Base-by-base conservation (phyloP, 495 filamentous ascomycete genomes). In the Cladorrhinum samala region DNA sequence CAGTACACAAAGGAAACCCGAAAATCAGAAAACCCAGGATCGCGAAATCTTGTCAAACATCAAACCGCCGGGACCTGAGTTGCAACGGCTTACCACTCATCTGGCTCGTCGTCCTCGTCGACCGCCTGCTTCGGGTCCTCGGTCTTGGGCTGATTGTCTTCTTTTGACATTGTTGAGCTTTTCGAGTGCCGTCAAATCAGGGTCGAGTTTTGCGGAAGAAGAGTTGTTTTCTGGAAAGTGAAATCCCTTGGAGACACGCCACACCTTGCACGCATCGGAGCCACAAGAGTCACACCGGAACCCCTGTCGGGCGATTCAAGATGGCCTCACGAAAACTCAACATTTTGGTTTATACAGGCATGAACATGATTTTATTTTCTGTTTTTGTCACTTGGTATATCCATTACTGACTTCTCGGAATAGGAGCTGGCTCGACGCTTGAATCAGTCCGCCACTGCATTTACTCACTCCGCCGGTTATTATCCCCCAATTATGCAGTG, bases 401-500 rank as follows among this genome's bases (percentile, higher is more conserved):
- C 46, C 47, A 27, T 54, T 5, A 25, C 56, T 33, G 52, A 49
- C 58, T 19, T 20, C 9, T 30, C 9, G 25, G 7, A 37, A 24
- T 46, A 95, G 91, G 91, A 52, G 82, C 82, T 60, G 93, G 93
- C 48, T 87, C 85, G 36, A 94, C 92, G 5, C 74, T 86, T 49
- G 87, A 91, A 65, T 95, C 91, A 25, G 88, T 96, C 48, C 83
- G 88, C 20, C 92, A 97, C 69, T 89, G 85, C 63, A 78, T 95
- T 53, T 94, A 88, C 68, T 87, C 87, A 40, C 81, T 98, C 14
- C 88, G 91, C 57, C 85, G 88, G 24, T 79, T 97, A 5, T 82
- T 97, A n/a, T 89, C 90, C 16, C 87, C 89, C 37, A 87, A 89
- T 68, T 96, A 97, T 68, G 94, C 92, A 48, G 89, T 98, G 54